These are phyloP conservation scores for Yarrowia alimentaria DNA, from an alignment of 805 yeast genomes.

Conservation along the genomic window DNA sequence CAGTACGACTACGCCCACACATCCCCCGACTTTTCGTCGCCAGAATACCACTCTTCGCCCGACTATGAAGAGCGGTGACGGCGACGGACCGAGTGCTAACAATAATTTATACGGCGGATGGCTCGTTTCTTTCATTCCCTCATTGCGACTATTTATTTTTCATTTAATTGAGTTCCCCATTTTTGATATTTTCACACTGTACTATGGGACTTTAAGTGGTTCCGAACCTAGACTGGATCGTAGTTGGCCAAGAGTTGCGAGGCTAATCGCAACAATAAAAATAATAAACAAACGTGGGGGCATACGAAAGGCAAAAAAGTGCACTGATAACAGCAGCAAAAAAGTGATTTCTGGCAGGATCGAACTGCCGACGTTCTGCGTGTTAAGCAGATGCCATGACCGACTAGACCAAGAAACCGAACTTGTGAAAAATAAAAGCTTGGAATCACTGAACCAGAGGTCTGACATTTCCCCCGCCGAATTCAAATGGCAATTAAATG, in stretches of 20 bases:
- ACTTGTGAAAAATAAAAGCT: no score
- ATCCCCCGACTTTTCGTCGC: conserved; percentile 24
- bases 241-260: no score
- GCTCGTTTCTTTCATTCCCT: conserved; percentile 13
- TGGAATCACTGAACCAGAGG: no score
- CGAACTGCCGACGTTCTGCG: conserved; percentile 99
- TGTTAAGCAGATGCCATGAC: conserved; percentile 99
- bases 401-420: conserved; percentile 83
- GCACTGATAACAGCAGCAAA: no score
- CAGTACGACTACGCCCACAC: conserved; percentile 17
- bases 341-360: conserved; percentile 59
- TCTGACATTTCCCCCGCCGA: no score
- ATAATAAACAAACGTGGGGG: no score
- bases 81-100: conserved; percentile 1
- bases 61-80: background rate
- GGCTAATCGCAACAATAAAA: no score
- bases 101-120: conserved; percentile 4
- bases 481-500: no score
- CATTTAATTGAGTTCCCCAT: conserved; percentile 8
- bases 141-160: conserved; percentile 21
- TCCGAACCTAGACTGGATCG: no score
- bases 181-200: no score
- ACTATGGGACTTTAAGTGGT: no score
- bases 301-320: no score
- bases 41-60: conserved; percentile 22